These are phyloP conservation scores for Carpinus fangiana DNA, from an alignment of 306 rosid genomes.

Conservation along the genomic window DNA sequence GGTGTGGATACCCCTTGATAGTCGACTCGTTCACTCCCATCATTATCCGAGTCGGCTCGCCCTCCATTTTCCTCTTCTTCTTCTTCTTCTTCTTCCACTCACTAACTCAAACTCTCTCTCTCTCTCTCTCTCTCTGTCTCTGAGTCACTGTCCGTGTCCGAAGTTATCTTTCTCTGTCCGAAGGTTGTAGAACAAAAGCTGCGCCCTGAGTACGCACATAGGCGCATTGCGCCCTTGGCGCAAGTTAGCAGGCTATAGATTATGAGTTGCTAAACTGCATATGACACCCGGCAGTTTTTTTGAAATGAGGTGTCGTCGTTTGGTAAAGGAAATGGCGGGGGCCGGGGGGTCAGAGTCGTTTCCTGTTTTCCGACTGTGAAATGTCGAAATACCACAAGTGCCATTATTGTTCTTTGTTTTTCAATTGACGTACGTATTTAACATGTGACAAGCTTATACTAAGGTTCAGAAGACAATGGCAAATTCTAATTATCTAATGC, in stretches of 20 bases:
- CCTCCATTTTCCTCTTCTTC: conserved; percentile 26
- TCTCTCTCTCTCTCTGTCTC: neutral
- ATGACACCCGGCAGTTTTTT: neutral
- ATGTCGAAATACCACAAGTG: neutral
- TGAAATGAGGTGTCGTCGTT: conserved; percentile 3
- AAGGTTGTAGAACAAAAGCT: conserved; percentile 14
- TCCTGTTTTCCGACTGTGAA: neutral
- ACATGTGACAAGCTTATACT: too few relatives aligned
- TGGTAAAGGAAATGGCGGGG: conserved; percentile 8
- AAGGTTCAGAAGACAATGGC: too few relatives aligned
- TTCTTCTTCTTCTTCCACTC: neutral
- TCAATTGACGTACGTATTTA: too few relatives aligned
- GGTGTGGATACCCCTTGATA: conserved; percentile 78
- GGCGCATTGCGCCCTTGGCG: neutral
- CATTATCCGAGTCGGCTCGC: conserved; percentile 67
- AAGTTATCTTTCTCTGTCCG: neutral
- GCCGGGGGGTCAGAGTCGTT: neutral
- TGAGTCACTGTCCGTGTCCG: too few relatives aligned
- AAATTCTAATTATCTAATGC: too few relatives aligned
- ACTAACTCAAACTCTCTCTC: conserved; percentile 6
- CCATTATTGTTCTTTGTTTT: neutral
- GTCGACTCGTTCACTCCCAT: conserved; percentile 89
- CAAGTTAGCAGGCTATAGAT: neutral
- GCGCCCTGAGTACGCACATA: neutral
- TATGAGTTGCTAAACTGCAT: conserved; percentile 21